These are phyloP conservation scores for Diacronema lutheri DNA, from an alignment of 78 protist genomes.

Conservation along the genomic window DNA sequence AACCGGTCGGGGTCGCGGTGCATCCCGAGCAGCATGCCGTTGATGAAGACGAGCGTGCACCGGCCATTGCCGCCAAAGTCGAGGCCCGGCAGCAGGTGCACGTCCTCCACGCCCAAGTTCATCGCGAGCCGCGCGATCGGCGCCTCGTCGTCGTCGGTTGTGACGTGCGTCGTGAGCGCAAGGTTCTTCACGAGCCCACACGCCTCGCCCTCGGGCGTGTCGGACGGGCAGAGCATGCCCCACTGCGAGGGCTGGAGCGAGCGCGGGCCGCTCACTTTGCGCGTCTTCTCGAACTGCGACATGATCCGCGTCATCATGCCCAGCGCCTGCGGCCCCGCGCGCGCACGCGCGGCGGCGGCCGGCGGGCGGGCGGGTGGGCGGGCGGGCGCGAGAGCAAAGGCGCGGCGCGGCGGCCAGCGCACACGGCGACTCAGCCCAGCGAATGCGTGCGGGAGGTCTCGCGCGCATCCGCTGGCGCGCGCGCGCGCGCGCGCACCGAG, in stretches of 20 bases:
- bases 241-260: conserved; percentile 96
- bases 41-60: conserved; percentile 75
- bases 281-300: conserved; percentile 96
- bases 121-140: conserved; percentile 46
- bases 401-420: too few relatives aligned
- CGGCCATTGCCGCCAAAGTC: neutral
- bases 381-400: too few relatives aligned
- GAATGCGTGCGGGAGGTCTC: too few relatives aligned
- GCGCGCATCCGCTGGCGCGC: too few relatives aligned
- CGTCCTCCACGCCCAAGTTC: conserved; percentile 88
- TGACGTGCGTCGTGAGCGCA: conserved; percentile 95
- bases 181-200: conserved; percentile 99
- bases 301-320: conserved; percentile 99
- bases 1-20: conserved; percentile 75
- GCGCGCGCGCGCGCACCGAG: conserved; percentile 25
- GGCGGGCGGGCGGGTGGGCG: too few relatives aligned
- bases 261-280: conserved; percentile 82
- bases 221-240: conserved; percentile 99
- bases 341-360: too few relatives aligned
- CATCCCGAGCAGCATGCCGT: conserved; percentile 92
- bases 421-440: too few relatives aligned
- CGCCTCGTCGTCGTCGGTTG: conserved; percentile 63
- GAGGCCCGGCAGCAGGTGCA: neutral
- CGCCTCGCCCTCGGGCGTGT: conserved; percentile 99
- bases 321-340: conserved; percentile 46